Conservation (phyloP, 495 filamentous ascomycete genomes). For the Penicillium desertorum region DNA sequence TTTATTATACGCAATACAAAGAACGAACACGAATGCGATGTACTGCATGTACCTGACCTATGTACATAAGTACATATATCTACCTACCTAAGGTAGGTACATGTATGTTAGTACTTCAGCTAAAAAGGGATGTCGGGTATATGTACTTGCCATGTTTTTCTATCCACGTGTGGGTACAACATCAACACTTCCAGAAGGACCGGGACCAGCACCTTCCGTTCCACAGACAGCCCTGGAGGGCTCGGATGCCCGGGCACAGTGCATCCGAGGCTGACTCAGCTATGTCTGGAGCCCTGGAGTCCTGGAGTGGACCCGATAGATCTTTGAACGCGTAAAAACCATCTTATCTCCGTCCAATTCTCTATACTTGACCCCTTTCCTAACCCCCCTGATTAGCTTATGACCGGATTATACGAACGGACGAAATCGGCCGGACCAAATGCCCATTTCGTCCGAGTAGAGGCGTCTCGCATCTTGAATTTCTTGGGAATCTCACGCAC, state of each 20-base stretch:
- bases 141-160: too few species aligned
- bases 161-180: neutral
- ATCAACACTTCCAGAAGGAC: neutral
- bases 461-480: neutral
- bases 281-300: too few species aligned
- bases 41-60: too few species aligned
- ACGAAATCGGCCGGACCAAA: too few species aligned
- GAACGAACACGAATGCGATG: neutral
- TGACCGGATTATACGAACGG: too few species aligned
- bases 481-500: neutral
- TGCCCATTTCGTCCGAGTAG: neutral
- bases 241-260: neutral
- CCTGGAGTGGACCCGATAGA: too few species aligned
- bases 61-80: too few species aligned
- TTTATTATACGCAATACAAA: too few species aligned
- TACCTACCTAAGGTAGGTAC: too few species aligned
- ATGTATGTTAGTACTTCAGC: neutral
- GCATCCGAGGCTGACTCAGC: slow-evolving; percentile 7
- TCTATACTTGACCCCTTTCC: too few species aligned
- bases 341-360: neutral
- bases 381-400: too few species aligned
- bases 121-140: neutral
- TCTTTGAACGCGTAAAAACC: too few species aligned
- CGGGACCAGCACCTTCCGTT: neutral
- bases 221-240: neutral